Conservation (phyloP, 1,139 yeast species). For the Geotrichum bryndzae region DNA sequence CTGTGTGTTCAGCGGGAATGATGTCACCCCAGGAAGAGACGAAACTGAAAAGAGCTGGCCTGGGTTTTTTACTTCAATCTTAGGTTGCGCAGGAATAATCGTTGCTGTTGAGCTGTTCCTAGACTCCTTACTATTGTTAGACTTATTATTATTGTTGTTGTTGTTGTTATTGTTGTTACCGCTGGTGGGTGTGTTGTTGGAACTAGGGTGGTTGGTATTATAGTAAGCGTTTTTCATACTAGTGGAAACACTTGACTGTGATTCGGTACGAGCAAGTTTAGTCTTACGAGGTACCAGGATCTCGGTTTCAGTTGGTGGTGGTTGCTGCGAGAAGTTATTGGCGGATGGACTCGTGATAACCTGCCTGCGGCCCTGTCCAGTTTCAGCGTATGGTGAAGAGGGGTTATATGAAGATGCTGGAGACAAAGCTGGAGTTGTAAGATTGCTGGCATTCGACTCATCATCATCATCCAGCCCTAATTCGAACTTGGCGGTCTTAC, state of each 20-base stretch:
- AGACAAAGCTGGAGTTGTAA: slow-evolving; percentile 26
- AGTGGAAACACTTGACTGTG: slow-evolving; percentile 26
- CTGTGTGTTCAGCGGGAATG: slow-evolving; percentile 1
- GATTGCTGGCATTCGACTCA: slow-evolving; percentile 16
- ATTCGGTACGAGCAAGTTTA: slow-evolving; percentile 28
- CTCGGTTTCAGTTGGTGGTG: slow-evolving; percentile 15
- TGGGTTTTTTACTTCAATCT: slow-evolving; percentile 6
- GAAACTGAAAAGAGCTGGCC: slow-evolving; percentile 15
- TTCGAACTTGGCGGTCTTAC: slow-evolving; percentile 23
- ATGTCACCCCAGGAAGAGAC: slow-evolving; percentile 1
- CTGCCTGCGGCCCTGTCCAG: neutral
- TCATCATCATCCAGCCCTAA: slow-evolving; percentile 24
- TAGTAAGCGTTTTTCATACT: slow-evolving; percentile 16
- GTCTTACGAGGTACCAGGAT: slow-evolving; percentile 20
- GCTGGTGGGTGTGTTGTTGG: slow-evolving; percentile 9
- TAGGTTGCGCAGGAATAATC: neutral
- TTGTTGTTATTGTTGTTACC: neutral
- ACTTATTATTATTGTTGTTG: neutral
- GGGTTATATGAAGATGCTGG: slow-evolving; percentile 20
- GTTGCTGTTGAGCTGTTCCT: neutral
- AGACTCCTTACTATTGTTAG: slow-evolving; percentile 1
- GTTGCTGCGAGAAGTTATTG: neutral
- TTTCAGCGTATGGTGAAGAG: slow-evolving; percentile 11
- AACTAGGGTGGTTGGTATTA: neutral
- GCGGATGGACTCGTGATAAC: slow-evolving; percentile 6